Conservation (phyloP, 345 rosid species). For the Anacardium occidentale region DNA sequence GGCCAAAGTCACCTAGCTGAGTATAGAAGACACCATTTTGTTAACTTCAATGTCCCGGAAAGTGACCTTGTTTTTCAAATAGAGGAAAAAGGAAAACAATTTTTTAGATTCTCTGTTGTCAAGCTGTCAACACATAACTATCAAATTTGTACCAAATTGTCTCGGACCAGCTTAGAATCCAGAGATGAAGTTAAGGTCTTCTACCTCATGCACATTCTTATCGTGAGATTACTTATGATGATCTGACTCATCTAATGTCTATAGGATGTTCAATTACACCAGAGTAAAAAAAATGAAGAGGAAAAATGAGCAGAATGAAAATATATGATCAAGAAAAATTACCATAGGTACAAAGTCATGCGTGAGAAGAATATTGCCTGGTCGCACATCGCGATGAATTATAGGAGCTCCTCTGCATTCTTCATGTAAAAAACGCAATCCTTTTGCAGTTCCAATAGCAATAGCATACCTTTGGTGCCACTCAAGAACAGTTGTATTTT, state of each 20-base stretch:
- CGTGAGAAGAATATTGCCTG: slow-evolving; percentile 61
- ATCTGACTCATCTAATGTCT: background rate
- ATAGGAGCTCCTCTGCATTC: slow-evolving; percentile 66
- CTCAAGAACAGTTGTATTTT: slow-evolving; percentile 38
- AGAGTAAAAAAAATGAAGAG: background rate
- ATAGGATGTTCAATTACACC: background rate
- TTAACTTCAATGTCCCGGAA: slow-evolving; percentile 10
- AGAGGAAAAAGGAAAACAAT: background rate
- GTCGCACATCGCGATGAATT: slow-evolving; percentile 58
- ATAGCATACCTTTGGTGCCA: slow-evolving; percentile 60
- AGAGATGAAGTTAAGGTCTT: background rate
- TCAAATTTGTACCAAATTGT: background rate
- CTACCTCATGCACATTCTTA: background rate
- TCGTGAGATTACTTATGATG: background rate
- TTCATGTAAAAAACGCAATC: slow-evolving; percentile 59
- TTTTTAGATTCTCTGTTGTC: background rate
- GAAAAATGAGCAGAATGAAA: background rate
- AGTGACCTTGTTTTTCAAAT: background rate
- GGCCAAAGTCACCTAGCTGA: slow-evolving; percentile 73
- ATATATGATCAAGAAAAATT: slow-evolving; percentile 11
- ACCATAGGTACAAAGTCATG: slow-evolving; percentile 71
- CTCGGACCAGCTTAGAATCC: background rate
- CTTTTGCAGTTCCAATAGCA: slow-evolving; percentile 62
- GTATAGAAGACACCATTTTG: slow-evolving; percentile 5
- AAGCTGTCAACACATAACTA: background rate